phyloP scores from a whole-genome alignment of 805 yeast species.

The Zygotorulaspora chibaensis region DNA sequence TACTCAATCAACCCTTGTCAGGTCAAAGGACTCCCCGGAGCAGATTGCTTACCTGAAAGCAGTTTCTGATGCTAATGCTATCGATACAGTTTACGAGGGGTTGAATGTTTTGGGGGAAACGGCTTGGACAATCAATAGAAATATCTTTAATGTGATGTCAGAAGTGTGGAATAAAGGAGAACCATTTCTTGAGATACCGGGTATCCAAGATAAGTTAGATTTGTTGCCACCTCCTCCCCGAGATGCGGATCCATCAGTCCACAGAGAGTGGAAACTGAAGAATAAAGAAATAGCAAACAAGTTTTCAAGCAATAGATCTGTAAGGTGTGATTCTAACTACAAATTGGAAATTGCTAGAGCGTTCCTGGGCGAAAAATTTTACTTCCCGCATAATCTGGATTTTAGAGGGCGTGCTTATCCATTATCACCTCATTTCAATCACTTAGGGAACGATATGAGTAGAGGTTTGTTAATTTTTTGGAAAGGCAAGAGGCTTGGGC shows the following conservation, averaged over 20 bases:
- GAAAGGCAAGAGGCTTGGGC: slow-evolving; percentile 70
- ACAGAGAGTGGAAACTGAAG: slow-evolving; percentile 62
- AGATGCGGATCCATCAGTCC: slow-evolving; percentile 66
- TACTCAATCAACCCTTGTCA: slow-evolving; percentile 57
- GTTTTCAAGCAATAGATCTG: slow-evolving; percentile 68
- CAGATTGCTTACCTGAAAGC: slow-evolving; percentile 84
- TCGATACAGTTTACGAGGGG: slow-evolving; percentile 70
- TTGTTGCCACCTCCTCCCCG: slow-evolving; percentile 56
- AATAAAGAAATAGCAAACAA: slow-evolving; percentile 56
- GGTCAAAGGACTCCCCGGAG: slow-evolving; percentile 83
- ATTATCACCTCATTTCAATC: slow-evolving; percentile 73
- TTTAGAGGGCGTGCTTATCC: slow-evolving; percentile 86
- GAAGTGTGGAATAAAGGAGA: slow-evolving; percentile 86
- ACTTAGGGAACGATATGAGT: slow-evolving; percentile 73
- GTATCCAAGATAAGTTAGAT: slow-evolving; percentile 42
- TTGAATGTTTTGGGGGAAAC: slow-evolving; percentile 81
- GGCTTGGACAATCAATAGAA: slow-evolving; percentile 86
- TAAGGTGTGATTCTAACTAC: slow-evolving; percentile 90
- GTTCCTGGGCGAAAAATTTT: slow-evolving; percentile 71
- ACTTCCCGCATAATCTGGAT: slow-evolving; percentile 77
- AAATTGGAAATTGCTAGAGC: slow-evolving; percentile 95
- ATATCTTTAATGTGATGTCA: slow-evolving; percentile 62
- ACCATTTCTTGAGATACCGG: slow-evolving; percentile 67
- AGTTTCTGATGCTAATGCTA: slow-evolving; percentile 64
- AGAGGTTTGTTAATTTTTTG: slow-evolving; percentile 69